Evolutionary conservation across 2,329 filamentous ascomycete genomes (phyloP), one percentile per base, ranked within the genome.

Genomic region (Alternaria triticimaculans): DNA sequence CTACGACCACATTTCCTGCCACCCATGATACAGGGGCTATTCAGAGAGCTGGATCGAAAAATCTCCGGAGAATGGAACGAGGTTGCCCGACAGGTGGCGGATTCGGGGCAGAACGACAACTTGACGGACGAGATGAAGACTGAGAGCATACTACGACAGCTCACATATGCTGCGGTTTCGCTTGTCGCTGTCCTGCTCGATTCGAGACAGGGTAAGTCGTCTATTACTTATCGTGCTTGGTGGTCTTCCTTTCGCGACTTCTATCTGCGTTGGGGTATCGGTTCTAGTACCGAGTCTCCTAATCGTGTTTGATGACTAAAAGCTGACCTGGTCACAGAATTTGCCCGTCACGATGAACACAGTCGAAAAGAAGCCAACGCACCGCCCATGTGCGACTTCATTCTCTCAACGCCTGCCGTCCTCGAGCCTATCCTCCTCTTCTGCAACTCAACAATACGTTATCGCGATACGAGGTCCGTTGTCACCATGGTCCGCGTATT

Each of bases 51-150:
- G 79, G 93, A 98, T 76, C 84, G 86, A 44, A 98, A 98, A 81
- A 92, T 98, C 67, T 92, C 89, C 33, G 85, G 87, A 0, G 95
- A 98, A 78, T 99, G 96, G 96, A 88, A 90, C 65, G 88, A 88
- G 68, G 88, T 97, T 72, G 84, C 77, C 71, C 81, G 73, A 75
- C 77, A 80, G 51, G 83, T 75, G 82, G 86, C 66, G 83, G 88
- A 91, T 20, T 87, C 90, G 2, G 90, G 90, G 4, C 90, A 90
- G 20, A 93, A 94, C 59, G 92, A 92, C 63, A 82, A 84, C 58
- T 83, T 99, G 57, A 92, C 92, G 1, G 94, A 97, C 70, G 96
- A 99, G 82, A 99, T 99, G 96, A 97, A 97, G 81, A 90, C 93
- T 7, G 96, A 99, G 79, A 98, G 95, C 75, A 96, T 99, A 28